These are phyloP conservation scores for Anthoceros angustus DNA, from an alignment of 225 moss, liverwort and hornwort species.

Conservation along the genomic window DNA sequence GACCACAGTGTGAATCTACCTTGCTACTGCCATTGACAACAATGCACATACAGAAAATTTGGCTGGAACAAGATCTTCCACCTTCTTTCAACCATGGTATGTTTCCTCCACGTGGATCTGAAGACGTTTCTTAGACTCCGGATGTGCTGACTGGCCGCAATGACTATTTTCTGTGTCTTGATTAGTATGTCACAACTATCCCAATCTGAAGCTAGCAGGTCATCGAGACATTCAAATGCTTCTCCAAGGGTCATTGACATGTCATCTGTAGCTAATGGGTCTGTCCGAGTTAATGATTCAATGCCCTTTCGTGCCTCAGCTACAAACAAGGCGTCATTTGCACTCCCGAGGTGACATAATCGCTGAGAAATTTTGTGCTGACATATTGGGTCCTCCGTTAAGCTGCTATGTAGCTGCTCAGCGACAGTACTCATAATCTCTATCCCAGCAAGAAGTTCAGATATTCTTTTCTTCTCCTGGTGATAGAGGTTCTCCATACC, in stretches of 20 bases:
- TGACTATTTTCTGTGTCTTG: constrained; percentile 4
- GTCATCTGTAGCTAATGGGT: background rate
- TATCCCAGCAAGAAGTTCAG: background rate
- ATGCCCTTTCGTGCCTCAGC: background rate
- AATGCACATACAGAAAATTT: no score
- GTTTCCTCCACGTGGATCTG: background rate
- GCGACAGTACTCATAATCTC: background rate
- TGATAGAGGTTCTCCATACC: background rate
- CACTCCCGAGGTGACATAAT: background rate
- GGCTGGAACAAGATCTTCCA: background rate
- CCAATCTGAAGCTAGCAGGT: background rate
- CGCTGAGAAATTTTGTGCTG: background rate
- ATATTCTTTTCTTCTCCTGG: background rate
- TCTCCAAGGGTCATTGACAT: background rate
- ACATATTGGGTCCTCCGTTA: background rate
- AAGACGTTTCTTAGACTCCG: background rate
- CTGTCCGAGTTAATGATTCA: background rate
- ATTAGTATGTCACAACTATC: background rate
- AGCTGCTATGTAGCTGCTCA: background rate
- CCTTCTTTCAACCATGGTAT: background rate
- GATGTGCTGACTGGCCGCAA: background rate
- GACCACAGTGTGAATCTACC: no score
- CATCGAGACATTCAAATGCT: background rate
- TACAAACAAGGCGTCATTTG: background rate
- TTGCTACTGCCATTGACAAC: no score